Conservation (phyloP, 176 grass and related monocot species). For the Urochloa ruziziensis region DNA sequence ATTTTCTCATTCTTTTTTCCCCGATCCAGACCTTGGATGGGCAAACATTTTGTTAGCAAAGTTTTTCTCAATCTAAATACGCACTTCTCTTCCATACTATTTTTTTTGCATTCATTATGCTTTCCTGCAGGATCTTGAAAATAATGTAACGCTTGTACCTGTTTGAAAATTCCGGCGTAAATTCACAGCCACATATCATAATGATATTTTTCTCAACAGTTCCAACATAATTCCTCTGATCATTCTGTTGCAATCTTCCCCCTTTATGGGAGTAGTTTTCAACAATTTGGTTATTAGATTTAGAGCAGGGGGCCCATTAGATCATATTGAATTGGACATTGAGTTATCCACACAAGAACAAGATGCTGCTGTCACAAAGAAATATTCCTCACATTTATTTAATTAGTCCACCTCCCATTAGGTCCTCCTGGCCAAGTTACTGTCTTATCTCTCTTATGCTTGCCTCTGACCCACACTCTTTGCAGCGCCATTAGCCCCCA, state of each 20-base stretch:
- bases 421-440: not conserved
- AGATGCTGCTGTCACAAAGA: not conserved
- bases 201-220: not conserved
- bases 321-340: not conserved
- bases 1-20: too few species aligned
- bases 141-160: not conserved
- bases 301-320: not conserved
- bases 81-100: not conserved
- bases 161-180: not conserved
- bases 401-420: not conserved
- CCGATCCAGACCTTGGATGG: too few species aligned
- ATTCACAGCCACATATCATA: not conserved
- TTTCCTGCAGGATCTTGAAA: not conserved
- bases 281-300: not conserved
- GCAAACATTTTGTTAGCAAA: too few species aligned
- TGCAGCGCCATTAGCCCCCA: slow-evolving; percentile 13
- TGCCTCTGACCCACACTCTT: slow-evolving; percentile 5
- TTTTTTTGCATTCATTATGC: not conserved
- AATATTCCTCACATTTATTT: not conserved
- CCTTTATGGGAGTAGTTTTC: not conserved
- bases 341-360: not conserved
- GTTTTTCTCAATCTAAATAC: too few species aligned
- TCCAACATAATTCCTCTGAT: not conserved
- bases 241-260: not conserved
- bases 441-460: not conserved